Percentiles rank a stretch among this genome's conserved stretches.
Conservation (phyloP, 495 filamentous ascomycete species). For the Podospora tetraspora region DNA sequence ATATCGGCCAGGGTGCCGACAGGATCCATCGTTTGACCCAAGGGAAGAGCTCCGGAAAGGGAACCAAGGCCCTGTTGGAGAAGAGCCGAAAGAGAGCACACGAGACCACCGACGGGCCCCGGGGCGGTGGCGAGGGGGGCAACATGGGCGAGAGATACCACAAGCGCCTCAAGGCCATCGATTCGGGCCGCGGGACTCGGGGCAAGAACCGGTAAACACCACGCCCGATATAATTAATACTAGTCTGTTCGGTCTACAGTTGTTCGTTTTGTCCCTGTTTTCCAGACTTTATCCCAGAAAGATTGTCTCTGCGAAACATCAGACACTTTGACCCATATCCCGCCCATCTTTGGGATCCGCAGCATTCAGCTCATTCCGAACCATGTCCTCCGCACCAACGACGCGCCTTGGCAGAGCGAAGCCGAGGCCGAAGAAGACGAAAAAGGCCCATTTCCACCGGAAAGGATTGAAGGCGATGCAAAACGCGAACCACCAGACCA, state of each 20-base stretch:
- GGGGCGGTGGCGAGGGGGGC: conserved; percentile 46
- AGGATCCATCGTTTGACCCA: conserved; percentile 67
- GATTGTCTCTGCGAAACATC: not conserved
- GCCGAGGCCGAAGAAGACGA: conserved; percentile 74
- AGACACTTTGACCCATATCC: conserved; percentile 21
- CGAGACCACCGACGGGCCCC: conserved; percentile 52
- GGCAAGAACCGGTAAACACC: conserved; percentile 35
- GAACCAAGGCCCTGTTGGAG: conserved; percentile 59
- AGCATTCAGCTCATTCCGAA: conserved; percentile 38
- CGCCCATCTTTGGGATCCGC: not conserved
- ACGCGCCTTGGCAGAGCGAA: conserved; percentile 58
- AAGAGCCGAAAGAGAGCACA: conserved; percentile 71
- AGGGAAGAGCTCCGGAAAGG: conserved; percentile 48
- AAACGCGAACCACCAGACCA: conserved; percentile 82
- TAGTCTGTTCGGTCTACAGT: not conserved
- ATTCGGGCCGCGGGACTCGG: conserved; percentile 50
- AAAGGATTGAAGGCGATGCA: conserved; percentile 76
- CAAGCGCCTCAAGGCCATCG: conserved; percentile 66
- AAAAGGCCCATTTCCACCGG: conserved; percentile 73
- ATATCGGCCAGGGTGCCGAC: conserved; percentile 72
- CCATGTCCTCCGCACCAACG: conserved; percentile 57
- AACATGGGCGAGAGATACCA: conserved; percentile 66
- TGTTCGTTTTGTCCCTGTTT: not conserved
- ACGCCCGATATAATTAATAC: not conserved
- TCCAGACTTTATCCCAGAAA: not conserved